Base-by-base conservation (phyloP, 2,329 filamentous ascomycete genomes). In the Penicillium italicum region DNA sequence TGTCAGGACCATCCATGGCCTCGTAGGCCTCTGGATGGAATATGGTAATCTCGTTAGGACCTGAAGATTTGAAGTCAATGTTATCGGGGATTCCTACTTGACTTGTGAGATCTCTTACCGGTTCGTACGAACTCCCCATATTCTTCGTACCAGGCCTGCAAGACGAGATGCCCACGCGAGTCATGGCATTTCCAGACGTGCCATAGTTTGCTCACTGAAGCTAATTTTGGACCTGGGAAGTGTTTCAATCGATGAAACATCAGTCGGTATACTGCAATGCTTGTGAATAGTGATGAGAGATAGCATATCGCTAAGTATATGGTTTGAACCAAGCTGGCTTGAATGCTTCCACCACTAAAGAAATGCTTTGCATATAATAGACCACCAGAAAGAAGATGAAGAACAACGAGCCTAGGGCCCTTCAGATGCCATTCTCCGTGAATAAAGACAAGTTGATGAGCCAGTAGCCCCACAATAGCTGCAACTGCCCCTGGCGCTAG, bases 391-490 rank as follows among this genome's bases (percentile, higher is more conserved):
- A 51, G 8, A 14, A 40, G 4, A 20, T 53, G 50, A 12, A 38
- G 0, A 9, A 26, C 9, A 11, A 48, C 43, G 1, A 56, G 50
- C 3, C 8, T 18, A 5, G 54, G 37, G 5, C 28, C 50, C 10
- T 33, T 44, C 0, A 56, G 43, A 40, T 56, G 54, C 54, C 54
- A 56, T 33, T 56, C 54, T n/a, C 54, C 54, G 4, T 46, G 36
- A 28, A 56, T 53, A 40, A 53, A 56, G 14, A 53, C 30, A 12
- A 53, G 16, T 9, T 20, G 28, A 22, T 53, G 50, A 24, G 18
- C 50, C 5, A 53, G 26, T 26, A 53, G 7, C 10, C 43, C 50
- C 7, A 10, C 18, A 14, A 33, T 22, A 12, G 34, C n/a, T 18
- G 50, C 50, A 20, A 53, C 11, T 31, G 2, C 14, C 28, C 22